Evolutionary conservation across 192 early-diverging fungal genomes (phyloP), one percentile per base, ranked within the genome.

Genomic region (Coemansia sp.): DNA sequence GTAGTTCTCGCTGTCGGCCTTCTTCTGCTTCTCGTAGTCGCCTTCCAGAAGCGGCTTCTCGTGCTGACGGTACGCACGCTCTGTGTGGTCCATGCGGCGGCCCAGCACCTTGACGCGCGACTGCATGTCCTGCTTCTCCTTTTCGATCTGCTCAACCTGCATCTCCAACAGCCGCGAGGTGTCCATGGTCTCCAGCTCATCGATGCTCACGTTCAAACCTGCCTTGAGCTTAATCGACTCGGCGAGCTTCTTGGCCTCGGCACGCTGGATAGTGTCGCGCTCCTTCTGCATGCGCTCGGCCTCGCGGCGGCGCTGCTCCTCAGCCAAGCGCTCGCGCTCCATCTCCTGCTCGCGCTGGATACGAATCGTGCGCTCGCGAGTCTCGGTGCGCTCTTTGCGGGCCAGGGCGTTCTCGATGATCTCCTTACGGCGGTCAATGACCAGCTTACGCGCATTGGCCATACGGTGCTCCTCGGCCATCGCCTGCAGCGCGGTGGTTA

Each of bases 11-110:
- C 78, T 78, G 74, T 98, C 97, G n/a, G 69, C 73, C 75, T 83
- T 84, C 78, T 92, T 92, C 78, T 98, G 96, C 39, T 84, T 82
- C 48, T 92, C 92, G 69, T 97, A 96, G 76, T 98, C 96, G 62
- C 90, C 86, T 47, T 87, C 88, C 47, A 98, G 86, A 27, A 97
- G 81, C 48, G 95, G 90, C 66, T 90, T 89, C 83, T 99, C 97
- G 59, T 88, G 87, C 72, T 89, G 85, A 64, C 96, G 92, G 83
- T 83, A 90, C 14, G 96, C 97, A 71, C 97, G 93, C 81, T 96
- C 95, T 16, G 88, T 83, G 71, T 95, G 93, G 79, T 99, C 97
- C 26, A 90, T 60, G 62, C 88, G 85, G 75, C 95, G 94, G 56
- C 81, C 81, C 60, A 91, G 81, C 16, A 81, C 53, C 78, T 88